These are phyloP conservation scores for Aspergillus japonicus DNA, from an alignment of 2,329 filamentous ascomycete species.

Conservation along the genomic window DNA sequence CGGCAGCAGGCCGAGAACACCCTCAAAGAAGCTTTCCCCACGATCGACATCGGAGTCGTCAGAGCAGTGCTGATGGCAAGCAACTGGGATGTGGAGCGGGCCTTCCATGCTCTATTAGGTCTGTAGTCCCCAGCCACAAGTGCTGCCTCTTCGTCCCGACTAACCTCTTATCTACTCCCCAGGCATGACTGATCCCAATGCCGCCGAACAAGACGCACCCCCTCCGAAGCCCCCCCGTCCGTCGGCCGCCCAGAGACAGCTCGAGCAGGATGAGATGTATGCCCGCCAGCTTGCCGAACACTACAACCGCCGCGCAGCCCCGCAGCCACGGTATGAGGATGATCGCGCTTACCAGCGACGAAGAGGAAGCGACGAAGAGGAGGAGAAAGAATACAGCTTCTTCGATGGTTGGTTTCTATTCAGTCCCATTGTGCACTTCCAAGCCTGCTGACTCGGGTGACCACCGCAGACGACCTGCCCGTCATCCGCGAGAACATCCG, in stretches of 20 bases:
- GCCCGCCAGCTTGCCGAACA: conserved; percentile 91
- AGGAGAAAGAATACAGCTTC: conserved; percentile 81
- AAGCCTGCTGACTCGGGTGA: conserved; percentile 13
- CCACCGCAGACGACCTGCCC: conserved; percentile 73
- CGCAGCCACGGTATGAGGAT: conserved; percentile 32
- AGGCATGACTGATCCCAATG: conserved; percentile 80
- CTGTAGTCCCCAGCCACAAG: conserved; percentile 28
- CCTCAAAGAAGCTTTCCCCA: conserved; percentile 89
- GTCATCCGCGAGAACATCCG: conserved; percentile 89
- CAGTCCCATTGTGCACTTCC: background rate
- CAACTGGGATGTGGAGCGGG: conserved; percentile 81
- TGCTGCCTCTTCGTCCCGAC: background rate
- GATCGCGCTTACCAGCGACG: conserved; percentile 43
- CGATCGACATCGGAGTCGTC: conserved; percentile 74
- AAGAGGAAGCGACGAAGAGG: conserved; percentile 58
- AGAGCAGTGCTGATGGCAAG: conserved; percentile 87
- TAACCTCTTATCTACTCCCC: conserved; percentile 8
- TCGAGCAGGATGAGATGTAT: conserved; percentile 88
- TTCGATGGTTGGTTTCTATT: conserved; percentile 62
- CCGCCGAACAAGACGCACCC: conserved; percentile 60
- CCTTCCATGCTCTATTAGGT: conserved; percentile 92
- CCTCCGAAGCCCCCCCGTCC: conserved; percentile 80
- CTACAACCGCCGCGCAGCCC: conserved; percentile 57
- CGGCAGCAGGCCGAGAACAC: conserved; percentile 83
- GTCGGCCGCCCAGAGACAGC: conserved; percentile 67